These are phyloP conservation scores for Sporisorium scitamineum DNA, from an alignment of 1,284 basidiomycete genomes.

Conservation along the genomic window DNA sequence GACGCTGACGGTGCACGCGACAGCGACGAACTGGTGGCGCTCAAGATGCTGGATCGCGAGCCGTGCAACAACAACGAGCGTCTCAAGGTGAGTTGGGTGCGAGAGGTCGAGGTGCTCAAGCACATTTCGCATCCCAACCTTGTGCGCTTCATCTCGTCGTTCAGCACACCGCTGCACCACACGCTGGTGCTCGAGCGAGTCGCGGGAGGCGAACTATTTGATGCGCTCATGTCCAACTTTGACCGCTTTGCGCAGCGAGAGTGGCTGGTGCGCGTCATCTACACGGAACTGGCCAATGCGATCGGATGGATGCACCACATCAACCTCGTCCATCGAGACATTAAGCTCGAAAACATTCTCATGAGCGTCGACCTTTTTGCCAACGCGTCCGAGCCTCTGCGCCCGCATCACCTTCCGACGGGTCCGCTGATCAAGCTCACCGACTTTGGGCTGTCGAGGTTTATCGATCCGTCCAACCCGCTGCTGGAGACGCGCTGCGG, in stretches of 20 bases:
- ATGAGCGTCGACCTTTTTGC: slow-evolving; percentile 56
- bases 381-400: slow-evolving; percentile 23
- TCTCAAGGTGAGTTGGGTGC: slow-evolving; percentile 83
- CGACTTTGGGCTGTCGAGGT: slow-evolving; percentile 89
- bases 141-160: slow-evolving; percentile 79
- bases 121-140: slow-evolving; percentile 88
- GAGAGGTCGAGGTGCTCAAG: slow-evolving; percentile 88
- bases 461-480: slow-evolving; percentile 79
- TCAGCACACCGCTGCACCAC: slow-evolving; percentile 81
- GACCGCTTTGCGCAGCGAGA: slow-evolving; percentile 73
- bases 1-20: background rate
- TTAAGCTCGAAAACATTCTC: slow-evolving; percentile 83
- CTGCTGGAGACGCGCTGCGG: slow-evolving; percentile 87
- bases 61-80: slow-evolving; percentile 75
- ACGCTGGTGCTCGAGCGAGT: slow-evolving; percentile 84
- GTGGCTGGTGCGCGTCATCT: slow-evolving; percentile 79
- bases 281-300: slow-evolving; percentile 81
- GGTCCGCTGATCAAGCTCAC: slow-evolving; percentile 84
- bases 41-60: slow-evolving; percentile 82
- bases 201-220: slow-evolving; percentile 85
- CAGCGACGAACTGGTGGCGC: slow-evolving; percentile 76
- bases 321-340: slow-evolving; percentile 88
- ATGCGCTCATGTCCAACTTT: slow-evolving; percentile 77
- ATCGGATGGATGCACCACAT: slow-evolving; percentile 91
- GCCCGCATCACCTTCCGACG: slow-evolving; percentile 65